Evolutionary conservation across 1,284 basidiomycete species (phyloP), one percentile per base, ranked within the genome.

Genomic region (Tilletia indica): DNA sequence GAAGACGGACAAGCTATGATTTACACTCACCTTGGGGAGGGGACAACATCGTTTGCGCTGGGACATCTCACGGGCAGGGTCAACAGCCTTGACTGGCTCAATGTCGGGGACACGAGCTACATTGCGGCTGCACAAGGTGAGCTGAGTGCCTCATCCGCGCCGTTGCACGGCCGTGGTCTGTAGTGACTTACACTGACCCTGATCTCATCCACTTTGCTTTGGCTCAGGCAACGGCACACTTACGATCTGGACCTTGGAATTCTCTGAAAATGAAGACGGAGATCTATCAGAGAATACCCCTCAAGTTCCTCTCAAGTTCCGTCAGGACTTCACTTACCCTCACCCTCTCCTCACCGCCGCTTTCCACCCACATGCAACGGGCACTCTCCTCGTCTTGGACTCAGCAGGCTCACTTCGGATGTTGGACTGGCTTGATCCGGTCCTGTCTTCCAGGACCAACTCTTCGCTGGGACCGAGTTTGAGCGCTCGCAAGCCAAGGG

Each of bases 41-140:
- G 8, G 2, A 54, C 51, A 6, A 54, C 51, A 19, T 54, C 51
- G n/a, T 19, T 54, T 4, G n/a, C 25, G 51, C 51, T 54, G n/a
- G 51, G 51, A 31, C 16, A 54, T 1, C 12, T 54, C n/a, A 16
- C 51, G 51, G 25, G 51, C 6, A 19, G 51, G 25, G 51, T 54
- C n/a, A 54, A 54, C 25, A 54, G 51, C n/a, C 16, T 54, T 11
- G 51, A 54, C 51, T 54, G 51, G 51, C 16, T 54, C 51, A 54
- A 54, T 31, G 25, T 54, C 51, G 51, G 25, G 16, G 51, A 31
- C n/a, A 54, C 8, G 9, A n/a, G n/a, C 25, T 31, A 54, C n/a
- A 11, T 54, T 4, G 51, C 51, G 1, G 51, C 51, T 54, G 51
- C 51, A 9, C 51, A 54, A 54, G 51, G 51, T 54, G 25, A n/a